Conservation (phyloP, 352 stramenopile genomes). For the Plasmopara muralis region DNA sequence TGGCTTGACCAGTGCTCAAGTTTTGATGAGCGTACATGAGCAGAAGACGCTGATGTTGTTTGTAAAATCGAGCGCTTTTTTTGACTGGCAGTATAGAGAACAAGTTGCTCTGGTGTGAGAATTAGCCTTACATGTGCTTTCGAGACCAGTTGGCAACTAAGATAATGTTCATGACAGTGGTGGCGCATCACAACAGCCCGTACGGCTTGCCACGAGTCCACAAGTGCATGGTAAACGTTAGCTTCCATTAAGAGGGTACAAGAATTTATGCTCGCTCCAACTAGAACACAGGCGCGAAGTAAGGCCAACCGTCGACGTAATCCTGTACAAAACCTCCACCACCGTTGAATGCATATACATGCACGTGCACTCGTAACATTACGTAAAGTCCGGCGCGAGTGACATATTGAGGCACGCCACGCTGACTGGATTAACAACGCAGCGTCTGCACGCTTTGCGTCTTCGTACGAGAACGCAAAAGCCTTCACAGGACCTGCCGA, state of each 20-base stretch:
- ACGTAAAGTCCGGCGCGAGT: constrained; percentile 38
- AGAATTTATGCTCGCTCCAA: constrained; percentile 51
- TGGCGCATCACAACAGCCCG: constrained; percentile 19
- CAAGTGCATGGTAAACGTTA: constrained; percentile 36
- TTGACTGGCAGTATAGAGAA: constrained; percentile 22
- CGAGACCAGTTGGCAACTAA: constrained; percentile 39
- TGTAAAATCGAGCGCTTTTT: constrained; percentile 24
- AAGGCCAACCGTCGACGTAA: constrained; percentile 45
- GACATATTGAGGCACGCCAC: constrained; percentile 37
- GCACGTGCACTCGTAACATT: constrained; percentile 50
- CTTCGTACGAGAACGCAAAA: constrained; percentile 54
- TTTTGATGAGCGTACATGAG: constrained; percentile 18
- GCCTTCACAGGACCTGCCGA: constrained; percentile 24
- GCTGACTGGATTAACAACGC: constrained; percentile 44
- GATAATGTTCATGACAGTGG: constrained; percentile 41
- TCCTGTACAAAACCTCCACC: constrained; percentile 53
- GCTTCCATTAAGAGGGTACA: constrained; percentile 65
- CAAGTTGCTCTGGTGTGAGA: constrained; percentile 32
- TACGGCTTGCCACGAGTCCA: constrained; percentile 34
- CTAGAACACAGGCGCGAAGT: constrained; percentile 38
- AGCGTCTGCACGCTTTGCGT: constrained; percentile 37
- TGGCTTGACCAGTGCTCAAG: constrained; percentile 37
- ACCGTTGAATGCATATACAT: constrained; percentile 56
- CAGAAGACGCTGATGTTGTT: constrained; percentile 6
- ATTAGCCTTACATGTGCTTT: constrained; percentile 38